Evolutionary conservation across 2,329 filamentous ascomycete genomes (phyloP), one percentile per base, ranked within the genome.

Genomic region (Diaporthe helianthi): DNA sequence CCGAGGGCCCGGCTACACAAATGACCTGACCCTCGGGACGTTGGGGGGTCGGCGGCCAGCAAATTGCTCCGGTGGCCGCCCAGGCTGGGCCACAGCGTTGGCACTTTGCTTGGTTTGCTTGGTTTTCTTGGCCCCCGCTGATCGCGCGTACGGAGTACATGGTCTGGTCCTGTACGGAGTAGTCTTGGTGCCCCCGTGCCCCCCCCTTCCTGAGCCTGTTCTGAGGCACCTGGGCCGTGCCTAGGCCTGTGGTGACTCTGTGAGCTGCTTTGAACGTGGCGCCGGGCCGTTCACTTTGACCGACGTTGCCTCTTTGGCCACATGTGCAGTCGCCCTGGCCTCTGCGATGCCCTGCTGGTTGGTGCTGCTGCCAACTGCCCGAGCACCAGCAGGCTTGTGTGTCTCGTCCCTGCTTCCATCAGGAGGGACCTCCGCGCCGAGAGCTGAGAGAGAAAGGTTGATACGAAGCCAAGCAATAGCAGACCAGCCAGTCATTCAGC

Each of bases 21-120:
- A 26, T n/a, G 55, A 17, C 4, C 13, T 38, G 12, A 38, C 36
- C 38, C 44, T 58, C 41, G 26, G 31, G 65, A 13, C 19, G 13
- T 13, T 7, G 31, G 31, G 41, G 65, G 44, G 54, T 12, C 44
- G 44, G 13, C 22, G 55, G n/a, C 22, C 41, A 61, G 31, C 55
- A 61, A 26, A 61, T 29, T 52, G n/a, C 41, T 19, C 49, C 38
- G 47, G 55, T 53, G 55, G 51, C 24, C 29, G 33, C 36, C 47
- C 36, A 44, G 51, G n/a, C 49, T 54, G 26, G 55, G 44, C 47
- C 61, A 38, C 55, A 54, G 41, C 47, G 58, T 67, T 70, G 46
- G 55, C 64, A 67, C 31, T 55, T 67, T 61, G 55, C 68, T 69
- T 66, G 68, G 68, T 64, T 55, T 66, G 52, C 61, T 67, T 60